Conservation (phyloP, 1,284 basidiomycete genomes). For the Salmacisia buchloeana region DNA sequence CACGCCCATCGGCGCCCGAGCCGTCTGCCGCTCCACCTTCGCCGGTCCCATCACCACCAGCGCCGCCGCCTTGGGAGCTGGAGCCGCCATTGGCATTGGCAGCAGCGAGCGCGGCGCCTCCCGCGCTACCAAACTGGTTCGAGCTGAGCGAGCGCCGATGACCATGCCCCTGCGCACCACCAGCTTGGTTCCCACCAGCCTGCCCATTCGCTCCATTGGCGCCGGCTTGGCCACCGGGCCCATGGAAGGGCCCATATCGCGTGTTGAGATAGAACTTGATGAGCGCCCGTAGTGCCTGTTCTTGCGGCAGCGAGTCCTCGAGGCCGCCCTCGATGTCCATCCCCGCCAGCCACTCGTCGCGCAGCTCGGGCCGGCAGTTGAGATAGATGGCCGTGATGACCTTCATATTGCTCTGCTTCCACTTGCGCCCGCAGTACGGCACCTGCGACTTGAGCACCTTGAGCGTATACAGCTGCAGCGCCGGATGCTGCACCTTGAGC, state of each 20-base stretch:
- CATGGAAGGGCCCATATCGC: constrained; percentile 20
- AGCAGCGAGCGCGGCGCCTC: background rate
- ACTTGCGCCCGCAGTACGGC: constrained; percentile 94
- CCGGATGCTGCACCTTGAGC: constrained; percentile 83
- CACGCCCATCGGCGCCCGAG: constrained; percentile 18
- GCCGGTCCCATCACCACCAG: background rate
- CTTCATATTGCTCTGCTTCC: constrained; percentile 99
- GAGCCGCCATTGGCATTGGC: constrained; percentile 2
- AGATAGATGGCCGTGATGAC: constrained; percentile 97
- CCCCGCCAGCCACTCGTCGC: constrained; percentile 95
- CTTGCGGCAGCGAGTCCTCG: constrained; percentile 72
- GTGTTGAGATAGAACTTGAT: constrained; percentile 73
- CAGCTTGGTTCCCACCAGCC: background rate
- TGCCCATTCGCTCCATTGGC: background rate
- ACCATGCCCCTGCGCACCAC: constrained; percentile 21
- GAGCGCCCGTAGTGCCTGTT: constrained; percentile 86
- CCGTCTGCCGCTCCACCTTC: too few species aligned
- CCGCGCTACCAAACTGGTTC: background rate
- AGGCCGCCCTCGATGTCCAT: constrained; percentile 84
- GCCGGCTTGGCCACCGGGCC: constrained; percentile 11
- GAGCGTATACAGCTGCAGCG: constrained; percentile 90
- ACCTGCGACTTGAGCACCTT: constrained; percentile 99
- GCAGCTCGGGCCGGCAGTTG: constrained; percentile 88
- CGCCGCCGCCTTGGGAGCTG: constrained; percentile 1
- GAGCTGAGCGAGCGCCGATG: constrained; percentile 36